phyloP scores from a whole-genome alignment of 768 basidiomycete species.

The Suillus tomentosus region DNA sequence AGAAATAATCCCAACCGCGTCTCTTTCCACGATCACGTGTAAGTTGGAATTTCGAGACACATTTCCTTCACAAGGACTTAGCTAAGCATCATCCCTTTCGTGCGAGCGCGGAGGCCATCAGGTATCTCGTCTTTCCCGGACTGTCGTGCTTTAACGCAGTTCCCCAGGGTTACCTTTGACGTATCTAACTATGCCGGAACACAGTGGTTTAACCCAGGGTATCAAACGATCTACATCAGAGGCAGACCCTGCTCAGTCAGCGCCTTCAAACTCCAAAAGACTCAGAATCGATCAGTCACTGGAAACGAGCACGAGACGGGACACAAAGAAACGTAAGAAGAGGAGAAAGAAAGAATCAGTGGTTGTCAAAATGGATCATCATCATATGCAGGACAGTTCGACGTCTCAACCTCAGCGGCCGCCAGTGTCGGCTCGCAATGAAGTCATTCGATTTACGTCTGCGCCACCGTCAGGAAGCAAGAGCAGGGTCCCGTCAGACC shows the following conservation, averaged over 20 bases:
- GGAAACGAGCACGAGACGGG: conserved; percentile 20
- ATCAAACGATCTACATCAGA: conserved; percentile 30
- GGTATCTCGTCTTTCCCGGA: neutral
- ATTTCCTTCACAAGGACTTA: neutral
- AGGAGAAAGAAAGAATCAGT: conserved; percentile 32
- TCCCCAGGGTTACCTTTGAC: conserved; percentile 20
- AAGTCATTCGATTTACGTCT: conserved; percentile 30
- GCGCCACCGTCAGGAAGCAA: conserved; percentile 4
- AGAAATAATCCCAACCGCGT: no score
- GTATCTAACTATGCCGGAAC: conserved; percentile 21
- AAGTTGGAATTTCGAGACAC: neutral
- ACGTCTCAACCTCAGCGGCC: conserved; percentile 11
- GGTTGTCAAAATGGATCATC: conserved; percentile 24
- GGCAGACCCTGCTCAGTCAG: conserved; percentile 15
- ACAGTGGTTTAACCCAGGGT: conserved; percentile 8
- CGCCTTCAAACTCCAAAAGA: conserved; percentile 26
- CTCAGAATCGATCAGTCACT: conserved; percentile 21
- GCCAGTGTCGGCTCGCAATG: conserved; percentile 26
- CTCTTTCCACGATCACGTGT: neutral
- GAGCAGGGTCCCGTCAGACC: neutral
- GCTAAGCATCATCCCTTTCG: conserved; percentile 1
- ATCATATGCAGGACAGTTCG: conserved; percentile 13
- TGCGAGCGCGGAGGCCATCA: neutral
- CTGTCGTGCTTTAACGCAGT: neutral
- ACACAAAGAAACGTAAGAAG: conserved; percentile 30